Evolutionary conservation across 805 yeast genomes (phyloP), one percentile per base, ranked within the genome.

Genomic region (Debaryomyces hansenii): DNA sequence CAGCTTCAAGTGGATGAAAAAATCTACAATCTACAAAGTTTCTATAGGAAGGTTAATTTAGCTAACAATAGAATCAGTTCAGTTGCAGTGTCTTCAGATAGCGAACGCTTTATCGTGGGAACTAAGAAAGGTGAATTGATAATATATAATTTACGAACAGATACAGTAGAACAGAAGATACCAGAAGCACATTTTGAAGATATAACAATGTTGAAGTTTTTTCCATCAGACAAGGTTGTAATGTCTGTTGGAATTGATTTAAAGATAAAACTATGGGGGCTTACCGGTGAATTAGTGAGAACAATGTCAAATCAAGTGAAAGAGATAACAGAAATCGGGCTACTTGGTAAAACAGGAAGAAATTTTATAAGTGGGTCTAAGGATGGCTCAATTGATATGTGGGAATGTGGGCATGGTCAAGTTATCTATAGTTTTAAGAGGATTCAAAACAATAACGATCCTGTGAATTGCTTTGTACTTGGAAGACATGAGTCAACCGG

Each of bases 381-480:
- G 4, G 87, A 82, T 59, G 88, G 88, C 0, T 57, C 78, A 0
- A 68, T 84, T 1, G 71, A 66, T 37, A 57, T 88, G 32, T 87
- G 90, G 91, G 92, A 86, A 54, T 79, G 89, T 59, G 84, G 87
- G 0, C 56, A 75, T 1, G 89, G 84, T 1, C 44, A 56, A 15
- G 55, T 64, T 7, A 57, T 85, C 4, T 64, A 74, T 37, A 54
- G 62, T 68, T 32, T 71, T 42, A 50, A 55, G 6, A 67, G 63
- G 33, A 52, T 62, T 7, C 52, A 51, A 14, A 42, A 54, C 39
- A 49, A 44, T 27, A 36, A 44, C 1, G 67, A 62, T 43, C 51
- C 53, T 4, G 63, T 54, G 5, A 56, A 50, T 20, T 53, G 60
- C 36, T 9, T 54, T 14, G 45, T 52, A 24, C 31, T 56, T 35